Percentiles rank a stretch among this genome's conserved stretches.
Evolutionary conservation across 345 rosid species (phyloP).

Genomic region (Brassica nigra): DNA sequence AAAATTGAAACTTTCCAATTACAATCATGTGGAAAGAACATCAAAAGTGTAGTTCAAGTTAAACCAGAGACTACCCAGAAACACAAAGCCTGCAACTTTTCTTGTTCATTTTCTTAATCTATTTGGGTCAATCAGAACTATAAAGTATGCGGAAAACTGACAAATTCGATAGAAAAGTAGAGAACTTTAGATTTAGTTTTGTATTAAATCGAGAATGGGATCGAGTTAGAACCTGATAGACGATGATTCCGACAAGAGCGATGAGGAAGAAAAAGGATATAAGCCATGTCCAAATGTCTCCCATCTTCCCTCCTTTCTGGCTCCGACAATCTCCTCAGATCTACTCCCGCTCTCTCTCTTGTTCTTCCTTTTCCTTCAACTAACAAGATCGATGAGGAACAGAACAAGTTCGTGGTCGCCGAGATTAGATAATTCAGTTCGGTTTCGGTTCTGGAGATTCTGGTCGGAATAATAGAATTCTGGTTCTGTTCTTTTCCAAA

Average conservation of each 20-base stretch:
- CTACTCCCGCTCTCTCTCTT: not conserved
- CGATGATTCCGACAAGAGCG: slow-evolving; percentile 68
- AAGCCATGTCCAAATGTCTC: slow-evolving; percentile 81
- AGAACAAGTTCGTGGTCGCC: slow-evolving; percentile 2
- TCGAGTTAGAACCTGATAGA: slow-evolving; percentile 65
- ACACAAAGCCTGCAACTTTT: not conserved
- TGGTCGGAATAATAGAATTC: slow-evolving; percentile 23
- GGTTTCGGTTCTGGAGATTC: slow-evolving; percentile 14
- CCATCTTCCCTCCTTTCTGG: slow-evolving; percentile 54
- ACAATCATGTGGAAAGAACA: slow-evolving; percentile 16
- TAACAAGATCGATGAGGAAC: not conserved
- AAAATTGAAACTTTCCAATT: not conserved
- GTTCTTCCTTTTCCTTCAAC: slow-evolving; percentile 3
- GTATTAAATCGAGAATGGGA: not conserved
- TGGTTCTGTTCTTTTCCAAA: not conserved
- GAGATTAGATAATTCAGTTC: slow-evolving; percentile 21
- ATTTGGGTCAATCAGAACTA: not conserved
- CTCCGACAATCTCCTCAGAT: slow-evolving; percentile 37
- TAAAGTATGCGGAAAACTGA: not conserved
- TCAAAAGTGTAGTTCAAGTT: not conserved
- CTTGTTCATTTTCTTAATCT: not conserved
- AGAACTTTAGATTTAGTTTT: not conserved
- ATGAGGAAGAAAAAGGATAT: slow-evolving; percentile 81
- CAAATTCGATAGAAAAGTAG: not conserved
- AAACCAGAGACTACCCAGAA: slow-evolving; percentile 6